Conservation (phyloP, 495 filamentous ascomycete species). For the Polyplosphaeria fusca region DNA sequence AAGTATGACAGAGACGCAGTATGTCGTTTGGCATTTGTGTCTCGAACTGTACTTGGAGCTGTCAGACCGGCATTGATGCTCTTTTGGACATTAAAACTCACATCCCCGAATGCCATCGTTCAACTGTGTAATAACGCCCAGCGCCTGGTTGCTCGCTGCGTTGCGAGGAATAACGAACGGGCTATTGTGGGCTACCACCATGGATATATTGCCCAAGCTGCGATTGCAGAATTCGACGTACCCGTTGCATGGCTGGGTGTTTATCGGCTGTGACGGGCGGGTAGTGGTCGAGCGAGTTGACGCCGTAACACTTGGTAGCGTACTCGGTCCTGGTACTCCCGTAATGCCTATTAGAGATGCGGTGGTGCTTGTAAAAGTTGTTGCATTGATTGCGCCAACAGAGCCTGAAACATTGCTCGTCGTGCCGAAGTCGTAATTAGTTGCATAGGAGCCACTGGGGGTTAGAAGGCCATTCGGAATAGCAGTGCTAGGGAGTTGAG, state of each 20-base stretch:
- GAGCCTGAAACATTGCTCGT: not conserved
- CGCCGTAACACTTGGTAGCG: not conserved
- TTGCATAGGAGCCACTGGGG: not conserved
- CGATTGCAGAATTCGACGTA: conserved; percentile 75
- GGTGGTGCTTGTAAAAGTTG: not conserved
- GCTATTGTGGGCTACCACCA: conserved; percentile 82
- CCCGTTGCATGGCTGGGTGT: conserved; percentile 65
- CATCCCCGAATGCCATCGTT: conserved; percentile 82
- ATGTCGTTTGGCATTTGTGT: conserved; percentile 64
- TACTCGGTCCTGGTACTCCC: not conserved
- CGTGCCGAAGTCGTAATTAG: not conserved
- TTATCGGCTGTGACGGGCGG: conserved; percentile 17
- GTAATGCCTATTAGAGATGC: not conserved
- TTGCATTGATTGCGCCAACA: not conserved
- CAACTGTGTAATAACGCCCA: conserved; percentile 67
- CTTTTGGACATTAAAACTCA: conserved; percentile 39
- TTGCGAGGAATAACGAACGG: conserved; percentile 68
- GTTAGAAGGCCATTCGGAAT: not conserved
- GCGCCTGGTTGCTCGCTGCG: conserved; percentile 72
- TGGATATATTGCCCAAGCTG: conserved; percentile 81
- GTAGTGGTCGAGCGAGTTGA: conserved; percentile 5
- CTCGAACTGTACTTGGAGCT: conserved; percentile 67
- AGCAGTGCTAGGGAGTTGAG: not conserved
- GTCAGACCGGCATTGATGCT: not conserved
- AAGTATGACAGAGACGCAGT: conserved; percentile 67